Base-by-base conservation (phyloP, 176 grass and related monocot species). In the Eremochloa ophiuroides region DNA sequence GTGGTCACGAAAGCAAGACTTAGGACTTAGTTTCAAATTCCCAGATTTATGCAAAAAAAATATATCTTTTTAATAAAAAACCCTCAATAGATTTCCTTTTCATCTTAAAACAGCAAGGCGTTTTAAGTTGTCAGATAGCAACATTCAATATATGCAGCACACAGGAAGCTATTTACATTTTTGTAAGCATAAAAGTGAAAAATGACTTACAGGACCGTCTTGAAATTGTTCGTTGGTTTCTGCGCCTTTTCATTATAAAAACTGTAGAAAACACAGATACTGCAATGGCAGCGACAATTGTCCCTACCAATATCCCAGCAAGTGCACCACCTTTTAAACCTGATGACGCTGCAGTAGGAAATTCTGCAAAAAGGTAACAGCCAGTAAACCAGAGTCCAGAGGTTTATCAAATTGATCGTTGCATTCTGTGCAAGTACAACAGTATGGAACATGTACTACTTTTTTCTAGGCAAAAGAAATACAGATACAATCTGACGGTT, bases 161-260 rank as follows among this genome's bases (percentile, higher is more conserved):
- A 65, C 38, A 10, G 16, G 46, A 73, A 64, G 20, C n/a, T 83
- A 58, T 41, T 7, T 66, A 84, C 11, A 43, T 66, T 23, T 47
- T 63, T 47, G 20, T 8, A 47, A 13, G 11, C 27, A 7, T 1
- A 11, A 66, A 81, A 12, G 64, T 30, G 35, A 61, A 61, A 66
- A 65, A 18, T 46, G 13, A 26, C 92, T 98, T 95, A 98, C 96
- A 51, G 27, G 90, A 89, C 31, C 85, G 71, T 86, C 87, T 91
- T 33, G 88, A 90, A 85, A 61, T 13, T 28, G 66, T 62, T 38
- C 15, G 10, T 50, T 47, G 51, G 44, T 76, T 91, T 69, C 50
- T 72, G 64, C 42, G 76, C 62, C 41, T 92, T 85, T 81, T 95
- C 84, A 91, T 94, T 75, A 98, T 83, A 80, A 95, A 83, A 86